Percentiles rank a stretch among this genome's conserved stretches.
Evolutionary conservation across 345 rosid species (phyloP).

Genomic region (Citrus medica): DNA sequence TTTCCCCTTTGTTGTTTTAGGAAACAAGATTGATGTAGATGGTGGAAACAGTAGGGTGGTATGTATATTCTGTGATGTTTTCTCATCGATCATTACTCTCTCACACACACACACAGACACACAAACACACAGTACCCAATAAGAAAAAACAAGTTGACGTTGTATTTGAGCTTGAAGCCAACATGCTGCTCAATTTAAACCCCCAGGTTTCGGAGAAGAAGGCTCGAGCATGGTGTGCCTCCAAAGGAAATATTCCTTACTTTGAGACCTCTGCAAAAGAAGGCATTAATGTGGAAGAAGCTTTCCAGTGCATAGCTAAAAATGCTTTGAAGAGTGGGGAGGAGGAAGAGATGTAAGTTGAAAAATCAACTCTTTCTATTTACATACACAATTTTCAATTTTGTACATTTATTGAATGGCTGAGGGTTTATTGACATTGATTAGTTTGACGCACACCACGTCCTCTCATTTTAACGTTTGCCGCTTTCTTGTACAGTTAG

Average conservation of each 20-base stretch:
- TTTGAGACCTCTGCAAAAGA: conserved; percentile 99
- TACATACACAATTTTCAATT: too few relatives aligned
- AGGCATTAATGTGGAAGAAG: conserved; percentile 95
- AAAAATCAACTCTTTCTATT: neutral
- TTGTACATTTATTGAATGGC: neutral
- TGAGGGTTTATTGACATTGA: neutral
- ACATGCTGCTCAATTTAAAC: conserved; percentile 8
- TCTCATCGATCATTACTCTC: neutral
- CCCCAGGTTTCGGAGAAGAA: conserved; percentile 90
- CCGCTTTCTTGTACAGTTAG: neutral
- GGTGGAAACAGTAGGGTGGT: conserved; percentile 97
- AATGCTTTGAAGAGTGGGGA: conserved; percentile 87
- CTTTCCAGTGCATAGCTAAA: conserved; percentile 93
- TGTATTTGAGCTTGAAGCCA: neutral
- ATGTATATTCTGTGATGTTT: conserved; percentile 9
- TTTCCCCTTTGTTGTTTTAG: conserved; percentile 90
- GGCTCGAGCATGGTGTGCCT: conserved; percentile 97
- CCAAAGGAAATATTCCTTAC: conserved; percentile 94
- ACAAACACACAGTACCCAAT: neutral
- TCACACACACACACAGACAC: neutral
- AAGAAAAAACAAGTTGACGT: neutral
- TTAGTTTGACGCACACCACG: neutral
- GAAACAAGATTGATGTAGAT: conserved; percentile 87
- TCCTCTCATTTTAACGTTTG: neutral
- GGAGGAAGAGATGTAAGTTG: conserved; percentile 92